A percentile compares a stretch with the other conserved stretches of the same genome.
Evolutionary conservation across 108 stramenopile species (phyloP).

Genomic region (Pelagomonas calceolata): DNA sequence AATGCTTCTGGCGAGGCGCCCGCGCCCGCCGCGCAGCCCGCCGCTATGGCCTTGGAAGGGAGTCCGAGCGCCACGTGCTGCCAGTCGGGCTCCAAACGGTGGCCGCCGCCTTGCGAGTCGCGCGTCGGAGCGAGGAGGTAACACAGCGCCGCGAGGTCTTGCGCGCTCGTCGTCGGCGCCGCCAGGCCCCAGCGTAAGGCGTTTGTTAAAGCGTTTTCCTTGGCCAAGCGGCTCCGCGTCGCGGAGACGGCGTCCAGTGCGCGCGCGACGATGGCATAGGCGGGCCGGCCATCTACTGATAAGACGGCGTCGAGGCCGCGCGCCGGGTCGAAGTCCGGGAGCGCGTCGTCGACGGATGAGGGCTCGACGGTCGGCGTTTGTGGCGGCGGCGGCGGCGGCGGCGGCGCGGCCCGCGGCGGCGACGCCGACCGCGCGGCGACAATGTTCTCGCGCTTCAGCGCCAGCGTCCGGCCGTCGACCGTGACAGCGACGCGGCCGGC

Average conservation of each 20-base stretch:
- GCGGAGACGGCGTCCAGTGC: neutral
- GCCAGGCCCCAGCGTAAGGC: neutral
- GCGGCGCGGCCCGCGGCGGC: too few relatives aligned
- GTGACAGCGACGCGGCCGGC: too few relatives aligned
- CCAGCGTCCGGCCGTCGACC: too few relatives aligned
- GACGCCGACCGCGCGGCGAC: too few relatives aligned
- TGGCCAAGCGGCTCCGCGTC: neutral
- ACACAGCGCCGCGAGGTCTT: neutral
- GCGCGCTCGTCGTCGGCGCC: neutral
- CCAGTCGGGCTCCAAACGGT: neutral
- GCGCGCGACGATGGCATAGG: neutral
- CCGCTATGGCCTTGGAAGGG: neutral
- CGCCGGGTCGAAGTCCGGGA: too few relatives aligned
- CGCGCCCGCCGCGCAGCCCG: neutral
- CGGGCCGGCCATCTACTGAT: too few relatives aligned
- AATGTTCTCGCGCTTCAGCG: too few relatives aligned
- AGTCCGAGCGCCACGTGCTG: neutral
- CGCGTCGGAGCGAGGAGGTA: neutral
- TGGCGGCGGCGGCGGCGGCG: too few relatives aligned
- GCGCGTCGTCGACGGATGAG: too few relatives aligned
- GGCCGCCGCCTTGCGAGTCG: neutral
- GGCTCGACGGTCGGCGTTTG: too few relatives aligned
- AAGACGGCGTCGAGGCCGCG: too few relatives aligned
- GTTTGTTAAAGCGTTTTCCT: neutral
- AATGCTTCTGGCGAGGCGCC: neutral